phyloP scores from a whole-genome alignment of 164 flowering plant genomes.

The Liriodendron chinense region DNA sequence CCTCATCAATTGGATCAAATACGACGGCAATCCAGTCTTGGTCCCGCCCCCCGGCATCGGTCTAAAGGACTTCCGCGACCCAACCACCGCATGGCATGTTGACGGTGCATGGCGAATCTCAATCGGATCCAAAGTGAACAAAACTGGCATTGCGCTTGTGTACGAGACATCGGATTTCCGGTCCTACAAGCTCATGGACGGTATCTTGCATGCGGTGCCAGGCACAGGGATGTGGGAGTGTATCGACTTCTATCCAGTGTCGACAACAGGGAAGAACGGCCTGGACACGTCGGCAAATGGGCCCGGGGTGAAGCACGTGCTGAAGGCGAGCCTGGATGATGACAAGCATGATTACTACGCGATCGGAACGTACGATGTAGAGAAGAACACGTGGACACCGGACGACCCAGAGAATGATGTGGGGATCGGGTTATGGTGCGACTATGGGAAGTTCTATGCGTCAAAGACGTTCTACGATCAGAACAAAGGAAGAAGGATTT shows the following conservation, averaged over 20 bases:
- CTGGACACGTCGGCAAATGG: slow-evolving; percentile 65
- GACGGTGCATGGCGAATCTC: slow-evolving; percentile 59
- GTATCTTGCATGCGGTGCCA: slow-evolving; percentile 53
- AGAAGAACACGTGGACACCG: slow-evolving; percentile 49
- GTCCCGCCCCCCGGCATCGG: slow-evolving; percentile 64
- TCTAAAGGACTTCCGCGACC: slow-evolving; percentile 68
- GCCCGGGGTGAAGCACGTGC: slow-evolving; percentile 61
- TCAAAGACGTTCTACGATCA: slow-evolving; percentile 83
- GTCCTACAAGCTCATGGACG: slow-evolving; percentile 34
- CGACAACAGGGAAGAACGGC: slow-evolving; percentile 36
- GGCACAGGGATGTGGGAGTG: slow-evolving; percentile 97
- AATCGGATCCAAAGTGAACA: slow-evolving; percentile 59
- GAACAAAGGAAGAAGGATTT: slow-evolving; percentile 51
- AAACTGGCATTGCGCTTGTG: slow-evolving; percentile 59
- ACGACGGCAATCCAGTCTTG: slow-evolving; percentile 64
- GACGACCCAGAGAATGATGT: slow-evolving; percentile 62
- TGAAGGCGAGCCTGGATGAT: slow-evolving; percentile 77
- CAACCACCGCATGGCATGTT: slow-evolving; percentile 68
- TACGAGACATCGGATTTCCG: slow-evolving; percentile 67
- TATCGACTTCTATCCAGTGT: slow-evolving; percentile 83
- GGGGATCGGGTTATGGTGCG: slow-evolving; percentile 63
- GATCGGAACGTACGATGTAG: slow-evolving; percentile 53
- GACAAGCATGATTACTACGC: slow-evolving; percentile 69
- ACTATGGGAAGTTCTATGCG: slow-evolving; percentile 80
- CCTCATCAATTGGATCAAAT: slow-evolving; percentile 72